Evolutionary conservation across 2,329 filamentous ascomycete species (phyloP), one percentile per base, ranked within the genome.

Genomic region (Blastomyces emzantsi): DNA sequence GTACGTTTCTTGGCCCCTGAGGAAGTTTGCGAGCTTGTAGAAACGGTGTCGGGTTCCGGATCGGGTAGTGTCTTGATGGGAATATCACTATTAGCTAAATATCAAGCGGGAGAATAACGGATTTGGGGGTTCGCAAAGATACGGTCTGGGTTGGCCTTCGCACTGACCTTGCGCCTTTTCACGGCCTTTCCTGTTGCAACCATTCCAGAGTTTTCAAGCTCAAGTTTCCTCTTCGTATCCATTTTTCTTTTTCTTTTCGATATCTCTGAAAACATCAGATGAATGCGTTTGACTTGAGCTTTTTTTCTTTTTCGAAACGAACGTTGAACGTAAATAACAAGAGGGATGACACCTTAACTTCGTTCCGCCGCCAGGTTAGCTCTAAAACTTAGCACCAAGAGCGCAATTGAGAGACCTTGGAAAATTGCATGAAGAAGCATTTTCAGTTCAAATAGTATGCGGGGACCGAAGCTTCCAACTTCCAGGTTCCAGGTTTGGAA

Each of bases 171-270:
- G 19, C 11, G 30, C 6, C 19, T 41, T 57, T 57, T 57, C n/a
- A 39, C 55, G 4, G 19, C 4, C 8, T n/a, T 57, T 11, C 36
- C n/a, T 25, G 33, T 13, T 15, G 55, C 19, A 19, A 41, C 22
- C 55, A 6, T n/a, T n/a, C 33, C 33, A 36, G 33, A 57, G 33
- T 2, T 60, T 17, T 47, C 17, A 15, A n/a, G 22, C 3, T 57
- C 57, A 28, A 47, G 22, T 49, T 60, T 60, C 15, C 57, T 41
- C 9, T 60, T 60, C 22, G 43, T 60, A 30, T 60, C 41, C 57
- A 60, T 60, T 25, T 5, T 30, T 6, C 15, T 22, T 22, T 41
- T 39, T 9, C 13, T 1, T 36, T 9, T 54, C 5, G 47, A 11
- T 54, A 30, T 33, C 25, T n/a, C 4, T 8, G 51, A 54, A 11